A percentile compares a stretch with the other conserved stretches of the same genome.
These are phyloP conservation scores for Pythium guiyangense DNA, from an alignment of 352 stramenopile species.

Conservation along the genomic window DNA sequence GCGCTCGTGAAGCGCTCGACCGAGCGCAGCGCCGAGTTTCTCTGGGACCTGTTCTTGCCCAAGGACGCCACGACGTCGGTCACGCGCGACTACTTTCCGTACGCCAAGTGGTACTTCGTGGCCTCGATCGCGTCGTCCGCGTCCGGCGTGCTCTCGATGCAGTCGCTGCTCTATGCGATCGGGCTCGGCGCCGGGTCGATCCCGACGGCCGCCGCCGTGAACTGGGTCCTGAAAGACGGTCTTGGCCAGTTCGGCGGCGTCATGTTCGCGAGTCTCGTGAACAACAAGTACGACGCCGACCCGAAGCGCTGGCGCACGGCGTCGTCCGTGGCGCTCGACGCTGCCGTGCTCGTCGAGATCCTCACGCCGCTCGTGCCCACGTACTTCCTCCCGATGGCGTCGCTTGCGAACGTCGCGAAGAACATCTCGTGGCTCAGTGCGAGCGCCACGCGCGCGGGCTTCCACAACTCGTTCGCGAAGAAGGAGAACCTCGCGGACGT, in stretches of 20 bases:
- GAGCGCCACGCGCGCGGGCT: constrained; percentile 89
- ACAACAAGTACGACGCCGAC: constrained; percentile 93
- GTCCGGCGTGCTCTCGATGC: constrained; percentile 90
- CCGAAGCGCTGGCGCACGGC: constrained; percentile 93
- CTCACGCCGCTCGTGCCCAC: constrained; percentile 67
- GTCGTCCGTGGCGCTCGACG: constrained; percentile 87
- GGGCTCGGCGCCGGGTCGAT: constrained; percentile 86
- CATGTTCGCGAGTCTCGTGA: constrained; percentile 89
- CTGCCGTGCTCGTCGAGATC: constrained; percentile 92
- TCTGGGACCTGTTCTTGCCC: constrained; percentile 87
- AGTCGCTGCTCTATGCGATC: constrained; percentile 93
- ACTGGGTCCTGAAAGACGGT: constrained; percentile 97
- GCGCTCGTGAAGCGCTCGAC: constrained; percentile 20
- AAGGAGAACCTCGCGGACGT: constrained; percentile 94
- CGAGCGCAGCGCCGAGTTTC: constrained; percentile 37
- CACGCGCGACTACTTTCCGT: constrained; percentile 83
- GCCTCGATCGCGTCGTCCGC: constrained; percentile 78
- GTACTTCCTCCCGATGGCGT: constrained; percentile 89
- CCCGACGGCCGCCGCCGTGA: constrained; percentile 89
- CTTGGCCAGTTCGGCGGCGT: constrained; percentile 95
- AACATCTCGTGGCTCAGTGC: constrained; percentile 96
- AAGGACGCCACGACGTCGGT: constrained; percentile 85
- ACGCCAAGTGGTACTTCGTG: constrained; percentile 82
- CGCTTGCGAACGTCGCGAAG: constrained; percentile 91
- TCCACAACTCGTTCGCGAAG: constrained; percentile 92